Conservation (phyloP, 2,329 filamentous ascomycete genomes). For the Stagonosporopsis cucurbitacearum region DNA sequence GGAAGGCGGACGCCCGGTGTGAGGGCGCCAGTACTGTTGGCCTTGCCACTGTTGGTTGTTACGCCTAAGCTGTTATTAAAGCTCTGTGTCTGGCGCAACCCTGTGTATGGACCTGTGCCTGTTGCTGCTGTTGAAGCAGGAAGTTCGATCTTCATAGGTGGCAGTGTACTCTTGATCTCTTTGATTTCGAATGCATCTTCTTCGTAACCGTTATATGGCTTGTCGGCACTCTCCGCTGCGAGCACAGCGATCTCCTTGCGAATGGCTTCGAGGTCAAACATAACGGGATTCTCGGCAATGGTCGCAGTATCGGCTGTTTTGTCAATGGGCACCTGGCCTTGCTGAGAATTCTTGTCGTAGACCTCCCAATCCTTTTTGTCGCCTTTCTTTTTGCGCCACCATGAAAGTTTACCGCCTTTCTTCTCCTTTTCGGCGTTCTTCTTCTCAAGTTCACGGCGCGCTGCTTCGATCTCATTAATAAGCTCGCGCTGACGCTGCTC, state of each 20-base stretch:
- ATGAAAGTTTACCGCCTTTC: slow-evolving; percentile 63
- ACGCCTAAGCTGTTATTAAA: slow-evolving; percentile 47
- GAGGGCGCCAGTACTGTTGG: slow-evolving; percentile 25
- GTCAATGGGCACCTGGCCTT: slow-evolving; percentile 44
- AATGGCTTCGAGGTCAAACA: slow-evolving; percentile 97
- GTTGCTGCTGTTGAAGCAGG: slow-evolving; percentile 24
- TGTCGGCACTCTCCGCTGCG: slow-evolving; percentile 65
- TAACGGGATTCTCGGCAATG: slow-evolving; percentile 65
- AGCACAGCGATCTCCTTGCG: slow-evolving; percentile 72
- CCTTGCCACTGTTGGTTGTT: slow-evolving; percentile 14
- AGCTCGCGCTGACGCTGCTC: slow-evolving; percentile 85
- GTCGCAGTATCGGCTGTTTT: slow-evolving; percentile 56
- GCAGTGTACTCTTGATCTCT: slow-evolving; percentile 86
- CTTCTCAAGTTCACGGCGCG: slow-evolving; percentile 82
- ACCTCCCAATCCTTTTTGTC: slow-evolving; percentile 93
- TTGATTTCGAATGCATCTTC: slow-evolving; percentile 65
- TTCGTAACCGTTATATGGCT: slow-evolving; percentile 35
- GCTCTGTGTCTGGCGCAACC: slow-evolving; percentile 51
- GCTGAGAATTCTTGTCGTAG: slow-evolving; percentile 72
- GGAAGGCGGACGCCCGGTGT: slow-evolving; percentile 6
- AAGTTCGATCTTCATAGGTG: slow-evolving; percentile 79
- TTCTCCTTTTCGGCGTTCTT: slow-evolving; percentile 67
- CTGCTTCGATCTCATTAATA: slow-evolving; percentile 96
- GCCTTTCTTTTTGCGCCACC: slow-evolving; percentile 82
- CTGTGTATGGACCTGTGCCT: slow-evolving; percentile 28